Evolutionary conservation across 352 stramenopile genomes (phyloP), one percentile per base, ranked within the genome.

Genomic region (Globisporangium nagaii): DNA sequence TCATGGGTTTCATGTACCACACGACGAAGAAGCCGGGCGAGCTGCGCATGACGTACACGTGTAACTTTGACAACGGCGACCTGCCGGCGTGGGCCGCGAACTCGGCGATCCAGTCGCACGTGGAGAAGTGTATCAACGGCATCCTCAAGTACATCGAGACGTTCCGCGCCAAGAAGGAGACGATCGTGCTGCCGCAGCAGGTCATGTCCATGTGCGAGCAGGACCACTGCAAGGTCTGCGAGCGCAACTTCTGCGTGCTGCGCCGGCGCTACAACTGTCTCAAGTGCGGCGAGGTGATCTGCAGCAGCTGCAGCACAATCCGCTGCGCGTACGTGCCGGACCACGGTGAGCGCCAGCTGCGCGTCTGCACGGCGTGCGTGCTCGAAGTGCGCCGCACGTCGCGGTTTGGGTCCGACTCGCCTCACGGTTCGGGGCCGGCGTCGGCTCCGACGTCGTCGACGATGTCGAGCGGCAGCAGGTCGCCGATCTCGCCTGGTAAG

Each of bases 1-100:
- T 94, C 55, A 87, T 92, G 65, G 84, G 81, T 12, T 92, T 91
- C 55, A 90, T 94, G 74, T 94, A 90, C 70, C 76, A 92, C 66
- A 89, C 79, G 44, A 94, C 84, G 42, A 88, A 88, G 58, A 75
- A 84, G 19, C 52, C 62, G 2, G 79, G 75, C n/a, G 81, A 94
- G 62, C 67, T 94, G 24, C 79, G 79, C 36, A 79, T 94, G 73
- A 92, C 81, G 20, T 94, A 94, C 66, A 90, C 81, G 44, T 92
- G 84, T 70, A 90, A 87, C 62, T 88, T 94, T 57, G 80, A 90
- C 66, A 90, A 91, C 46, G 80, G 80, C 20, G 80, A 93, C 50
- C 61, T 93, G 3, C 80, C 83, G 3, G 79, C 80, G n/a, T 91
- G 80, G 80, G 79, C 83, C 4, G 84, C 81, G 15, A 92, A 89